phyloP scores from a whole-genome alignment of 2,329 filamentous ascomycete genomes.

The Cladophialophora immunda region DNA sequence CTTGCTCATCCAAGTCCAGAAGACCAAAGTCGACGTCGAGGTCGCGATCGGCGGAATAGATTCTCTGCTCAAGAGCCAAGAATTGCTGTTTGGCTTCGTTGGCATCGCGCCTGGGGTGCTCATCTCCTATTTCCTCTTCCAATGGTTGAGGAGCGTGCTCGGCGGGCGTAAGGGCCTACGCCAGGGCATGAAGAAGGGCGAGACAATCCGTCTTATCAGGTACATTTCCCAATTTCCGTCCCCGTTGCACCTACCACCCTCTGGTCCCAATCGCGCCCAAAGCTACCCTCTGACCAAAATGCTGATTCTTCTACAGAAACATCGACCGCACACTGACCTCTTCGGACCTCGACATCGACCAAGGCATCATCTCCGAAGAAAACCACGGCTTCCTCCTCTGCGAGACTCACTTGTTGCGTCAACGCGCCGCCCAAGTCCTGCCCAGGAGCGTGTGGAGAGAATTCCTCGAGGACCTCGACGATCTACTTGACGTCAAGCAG shows the following conservation, averaged over 20 bases:
- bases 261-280: background rate
- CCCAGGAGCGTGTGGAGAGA: conserved; percentile 80
- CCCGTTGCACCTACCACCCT: background rate
- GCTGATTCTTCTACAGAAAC: conserved; percentile 61
- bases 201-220: conserved; percentile 79
- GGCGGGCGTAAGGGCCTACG: conserved; percentile 74
- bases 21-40: conserved; percentile 98
- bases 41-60: conserved; percentile 96
- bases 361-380: conserved; percentile 84
- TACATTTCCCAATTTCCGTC: conserved; percentile 44
- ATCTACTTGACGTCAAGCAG: conserved; percentile 80
- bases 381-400: conserved; percentile 90
- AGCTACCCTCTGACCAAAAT: background rate
- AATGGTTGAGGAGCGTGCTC: conserved; percentile 75
- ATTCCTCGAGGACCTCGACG: conserved; percentile 86
- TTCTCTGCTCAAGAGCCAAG: conserved; percentile 91
- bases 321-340: conserved; percentile 82
- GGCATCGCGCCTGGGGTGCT: conserved; percentile 92
- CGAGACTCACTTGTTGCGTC: conserved; percentile 84
- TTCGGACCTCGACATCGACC: conserved; percentile 71
- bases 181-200: conserved; percentile 70
- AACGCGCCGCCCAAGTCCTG: conserved; percentile 72
- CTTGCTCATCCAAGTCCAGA: conserved; percentile 94
- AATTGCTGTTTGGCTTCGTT: conserved; percentile 94
- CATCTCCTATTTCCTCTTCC: conserved; percentile 76